These are phyloP conservation scores for Solanum arcanum DNA, from an alignment of 257 asterid genomes.

Conservation along the genomic window DNA sequence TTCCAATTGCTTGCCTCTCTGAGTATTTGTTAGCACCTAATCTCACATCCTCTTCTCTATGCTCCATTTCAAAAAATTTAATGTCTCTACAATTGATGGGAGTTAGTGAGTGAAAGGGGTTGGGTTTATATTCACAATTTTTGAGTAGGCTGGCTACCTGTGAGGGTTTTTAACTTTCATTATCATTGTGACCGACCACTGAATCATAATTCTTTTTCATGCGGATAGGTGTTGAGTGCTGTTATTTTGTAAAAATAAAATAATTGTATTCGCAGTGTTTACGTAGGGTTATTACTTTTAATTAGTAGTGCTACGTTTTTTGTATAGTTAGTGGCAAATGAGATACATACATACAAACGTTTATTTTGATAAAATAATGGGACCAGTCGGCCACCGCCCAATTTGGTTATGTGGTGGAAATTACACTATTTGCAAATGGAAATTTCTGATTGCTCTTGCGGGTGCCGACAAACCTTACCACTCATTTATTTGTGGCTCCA, in stretches of 20 bases:
- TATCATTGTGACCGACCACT: constrained; percentile 35
- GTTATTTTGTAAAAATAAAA: neutral
- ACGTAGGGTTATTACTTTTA: neutral
- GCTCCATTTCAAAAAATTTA: constrained; percentile 18
- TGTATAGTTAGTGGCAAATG: neutral
- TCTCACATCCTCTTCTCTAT: constrained; percentile 49
- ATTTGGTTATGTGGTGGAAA: neutral
- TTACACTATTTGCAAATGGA: neutral
- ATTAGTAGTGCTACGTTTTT: neutral
- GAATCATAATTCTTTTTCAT: neutral
- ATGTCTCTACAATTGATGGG: neutral
- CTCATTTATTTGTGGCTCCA: neutral
- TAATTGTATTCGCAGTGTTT: neutral
- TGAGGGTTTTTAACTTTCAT: constrained; percentile 1
- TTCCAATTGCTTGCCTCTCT: constrained; percentile 55
- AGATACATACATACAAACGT: neutral
- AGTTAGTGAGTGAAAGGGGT: neutral
- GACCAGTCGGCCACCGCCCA: neutral
- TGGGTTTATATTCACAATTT: constrained; percentile 4
- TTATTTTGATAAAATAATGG: neutral
- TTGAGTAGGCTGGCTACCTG: neutral
- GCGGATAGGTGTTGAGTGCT: neutral
- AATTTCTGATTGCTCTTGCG: neutral
- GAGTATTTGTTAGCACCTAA: constrained; percentile 48
- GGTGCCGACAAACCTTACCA: neutral